Conservation (phyloP, 352 stramenopile genomes). For the Phytophthora ramorum region DNA sequence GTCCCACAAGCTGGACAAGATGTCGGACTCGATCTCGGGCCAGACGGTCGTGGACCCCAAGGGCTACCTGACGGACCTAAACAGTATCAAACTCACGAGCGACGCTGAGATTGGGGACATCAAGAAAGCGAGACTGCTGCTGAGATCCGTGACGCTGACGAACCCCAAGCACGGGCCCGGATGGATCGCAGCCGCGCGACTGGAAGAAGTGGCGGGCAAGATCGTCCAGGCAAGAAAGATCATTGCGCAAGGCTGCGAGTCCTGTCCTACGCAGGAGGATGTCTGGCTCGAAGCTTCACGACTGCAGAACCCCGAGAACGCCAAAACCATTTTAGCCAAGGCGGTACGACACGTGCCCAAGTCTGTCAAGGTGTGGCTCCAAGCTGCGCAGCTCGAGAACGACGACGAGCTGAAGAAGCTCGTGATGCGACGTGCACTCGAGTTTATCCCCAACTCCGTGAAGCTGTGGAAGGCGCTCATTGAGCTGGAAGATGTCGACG, state of each 20-base stretch:
- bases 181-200: constrained; percentile 98
- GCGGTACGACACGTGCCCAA: constrained; percentile 93
- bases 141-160: constrained; percentile 97
- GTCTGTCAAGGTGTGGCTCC: constrained; percentile 97
- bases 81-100: constrained; percentile 93
- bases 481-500: constrained; percentile 97
- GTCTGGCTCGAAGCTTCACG: constrained; percentile 98
- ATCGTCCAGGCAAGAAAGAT: constrained; percentile 96
- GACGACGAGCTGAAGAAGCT: constrained; percentile 90
- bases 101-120: constrained; percentile 98
- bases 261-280: constrained; percentile 96
- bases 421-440: constrained; percentile 91
- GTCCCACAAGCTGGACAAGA: constrained; percentile 96
- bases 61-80: constrained; percentile 98
- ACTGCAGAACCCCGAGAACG: constrained; percentile 96
- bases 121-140: constrained; percentile 96
- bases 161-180: constrained; percentile 98
- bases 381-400: constrained; percentile 95
- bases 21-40: constrained; percentile 95
- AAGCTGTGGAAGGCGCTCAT: constrained; percentile 99
- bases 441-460: constrained; percentile 97
- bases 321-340: constrained; percentile 97
- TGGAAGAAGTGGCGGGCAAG: constrained; percentile 98
- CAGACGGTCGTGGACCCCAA: constrained; percentile 98
- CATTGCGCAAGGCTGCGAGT: constrained; percentile 97